A percentile compares a stretch with the other conserved stretches of the same genome.
These are phyloP conservation scores for Neonectria magnoliae DNA, from an alignment of 2,329 filamentous ascomycete species.

Conservation along the genomic window DNA sequence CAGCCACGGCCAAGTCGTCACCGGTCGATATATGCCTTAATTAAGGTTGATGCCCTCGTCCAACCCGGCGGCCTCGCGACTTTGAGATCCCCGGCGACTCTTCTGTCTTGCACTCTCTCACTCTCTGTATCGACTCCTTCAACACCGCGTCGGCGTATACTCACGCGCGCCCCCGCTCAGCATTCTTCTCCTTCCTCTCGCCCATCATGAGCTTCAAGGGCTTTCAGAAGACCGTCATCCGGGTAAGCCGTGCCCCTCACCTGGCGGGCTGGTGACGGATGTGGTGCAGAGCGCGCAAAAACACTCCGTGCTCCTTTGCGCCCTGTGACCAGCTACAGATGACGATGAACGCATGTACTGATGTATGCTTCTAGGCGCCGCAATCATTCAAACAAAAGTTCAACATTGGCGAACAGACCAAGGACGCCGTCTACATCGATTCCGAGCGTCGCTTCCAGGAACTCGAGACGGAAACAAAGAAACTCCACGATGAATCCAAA, in stretches of 20 bases:
- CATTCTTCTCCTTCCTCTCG: constrained; percentile 12
- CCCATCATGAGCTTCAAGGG: constrained; percentile 93
- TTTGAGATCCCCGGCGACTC: constrained; percentile 32
- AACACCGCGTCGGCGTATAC: constrained; percentile 12
- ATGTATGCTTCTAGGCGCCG: constrained; percentile 69
- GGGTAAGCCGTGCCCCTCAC: constrained; percentile 68
- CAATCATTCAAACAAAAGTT: constrained; percentile 92
- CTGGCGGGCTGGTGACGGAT: constrained; percentile 28
- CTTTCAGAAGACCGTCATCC: constrained; percentile 86
- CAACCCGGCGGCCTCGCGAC: constrained; percentile 42
- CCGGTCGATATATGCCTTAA: constrained; percentile 38
- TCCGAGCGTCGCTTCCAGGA: constrained; percentile 94
- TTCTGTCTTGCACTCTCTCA: constrained; percentile 8
- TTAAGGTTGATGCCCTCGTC: constrained; percentile 41
- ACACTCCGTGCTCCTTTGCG: constrained; percentile 17
- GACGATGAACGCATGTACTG: not conserved
- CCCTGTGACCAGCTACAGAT: not conserved
- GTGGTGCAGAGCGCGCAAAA: constrained; percentile 27
- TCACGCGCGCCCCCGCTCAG: not conserved
- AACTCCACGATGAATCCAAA: constrained; percentile 93
- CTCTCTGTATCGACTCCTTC: constrained; percentile 19
- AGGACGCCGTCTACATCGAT: constrained; percentile 94
- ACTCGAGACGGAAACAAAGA: constrained; percentile 95
- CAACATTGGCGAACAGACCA: constrained; percentile 94
- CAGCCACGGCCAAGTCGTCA: constrained; percentile 48